Base-by-base conservation (phyloP, 495 filamentous ascomycete genomes). In the Aspergillus cristatus region DNA sequence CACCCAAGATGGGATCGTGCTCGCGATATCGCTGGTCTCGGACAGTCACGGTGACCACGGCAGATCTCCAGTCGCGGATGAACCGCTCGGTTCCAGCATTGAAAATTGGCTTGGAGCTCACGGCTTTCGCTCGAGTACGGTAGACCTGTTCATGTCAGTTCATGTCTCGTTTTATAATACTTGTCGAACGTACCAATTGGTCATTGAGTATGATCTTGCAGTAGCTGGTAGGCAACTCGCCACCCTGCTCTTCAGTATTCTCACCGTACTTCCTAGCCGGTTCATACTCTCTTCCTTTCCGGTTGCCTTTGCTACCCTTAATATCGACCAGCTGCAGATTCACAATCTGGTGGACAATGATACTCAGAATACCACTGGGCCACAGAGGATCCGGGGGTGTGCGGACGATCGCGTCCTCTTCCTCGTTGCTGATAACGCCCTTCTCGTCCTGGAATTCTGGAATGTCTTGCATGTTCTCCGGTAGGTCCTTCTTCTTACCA, bases 21-120 rank as follows among this genome's bases (percentile, higher is more conserved):
- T 97, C 78, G 28, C 90, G 74, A 49, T 94, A 82, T 12, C 90
- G 76, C 35, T 81, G 76, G 57, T 97, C 89, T 10, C 90, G 77
- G 18, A 95, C 86, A 11, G 83, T 84, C 35, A 95, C 71, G 0
- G 87, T 94, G 25, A 94, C 75, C 34, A 95, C 80, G 22, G 76
- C 72, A 24, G 82, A 88, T 32, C 87, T 72, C 90, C 90, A 97
- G 55, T 97, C 90, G 10, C 90, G 79, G n/a, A 96, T 71, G 48
- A 97, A 97, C 2, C 84, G 74, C 53, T 97, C 90, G 5, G 88
- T 94, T 25, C 90, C 90, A 11, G 90, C 89, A 47, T 96, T 94
- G 67, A 94, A 97, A 45, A 96, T 95, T 7, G 90, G 90, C 58
- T 89, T 88, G 32, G 83, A 89, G 45, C 84, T 93, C 10, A 94